These are phyloP conservation scores for Auriscalpium microsporum DNA, from an alignment of 768 basidiomycete genomes.

Conservation along the genomic window DNA sequence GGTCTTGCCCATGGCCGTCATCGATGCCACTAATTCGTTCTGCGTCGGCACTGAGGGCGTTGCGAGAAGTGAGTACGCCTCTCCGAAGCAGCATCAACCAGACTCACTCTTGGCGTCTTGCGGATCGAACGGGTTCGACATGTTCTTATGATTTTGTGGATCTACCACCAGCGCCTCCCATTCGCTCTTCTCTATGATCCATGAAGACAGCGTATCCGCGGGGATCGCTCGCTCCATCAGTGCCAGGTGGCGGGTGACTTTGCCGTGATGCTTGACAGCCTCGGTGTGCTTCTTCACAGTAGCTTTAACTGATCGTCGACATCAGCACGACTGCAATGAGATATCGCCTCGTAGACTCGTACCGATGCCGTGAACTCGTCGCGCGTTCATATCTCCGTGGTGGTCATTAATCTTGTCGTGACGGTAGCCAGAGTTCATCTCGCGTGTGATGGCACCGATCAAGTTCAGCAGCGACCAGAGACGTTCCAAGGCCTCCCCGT, in stretches of 20 bases:
- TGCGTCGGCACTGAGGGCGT: neutral
- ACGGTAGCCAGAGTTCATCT: conserved; percentile 14
- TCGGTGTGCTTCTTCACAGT: no score
- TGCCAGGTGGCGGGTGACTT: no score
- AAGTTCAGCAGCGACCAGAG: conserved; percentile 10
- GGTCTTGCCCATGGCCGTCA: neutral
- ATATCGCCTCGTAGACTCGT: no score
- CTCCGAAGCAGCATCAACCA: neutral
- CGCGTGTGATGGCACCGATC: conserved; percentile 1
- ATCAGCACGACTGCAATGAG: no score
- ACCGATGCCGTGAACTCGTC: no score
- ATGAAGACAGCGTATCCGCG: neutral
- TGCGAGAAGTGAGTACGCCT: neutral
- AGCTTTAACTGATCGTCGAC: no score
- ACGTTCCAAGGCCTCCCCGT: conserved; percentile 2
- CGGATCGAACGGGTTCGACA: neutral
- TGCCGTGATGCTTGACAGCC: no score
- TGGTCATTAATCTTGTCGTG: neutral
- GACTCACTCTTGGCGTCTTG: neutral
- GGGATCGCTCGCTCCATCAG: no score
- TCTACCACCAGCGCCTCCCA: neutral
- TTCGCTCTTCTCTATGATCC: neutral
- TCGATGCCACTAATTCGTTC: neutral
- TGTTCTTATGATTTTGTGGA: neutral
- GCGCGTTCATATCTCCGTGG: neutral